Percentiles rank a stretch among this genome's conserved stretches.
phyloP scores from a whole-genome alignment of 2,329 filamentous ascomycete genomes.

The Hypoxylon sp. region DNA sequence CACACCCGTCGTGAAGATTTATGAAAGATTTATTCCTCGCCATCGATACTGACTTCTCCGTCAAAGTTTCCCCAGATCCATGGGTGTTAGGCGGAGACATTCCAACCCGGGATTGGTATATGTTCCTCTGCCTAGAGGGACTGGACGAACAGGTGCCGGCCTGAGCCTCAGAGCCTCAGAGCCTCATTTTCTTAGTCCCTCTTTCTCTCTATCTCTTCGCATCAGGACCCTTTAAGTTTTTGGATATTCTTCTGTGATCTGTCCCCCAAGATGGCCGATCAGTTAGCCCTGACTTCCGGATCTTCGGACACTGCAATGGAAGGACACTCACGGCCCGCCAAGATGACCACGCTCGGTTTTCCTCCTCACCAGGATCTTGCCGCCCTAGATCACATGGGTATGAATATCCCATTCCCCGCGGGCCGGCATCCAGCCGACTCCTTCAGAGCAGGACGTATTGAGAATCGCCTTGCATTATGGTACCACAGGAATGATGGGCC shows the following conservation, averaged over 20 bases:
- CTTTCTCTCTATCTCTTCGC: conserved; percentile 25
- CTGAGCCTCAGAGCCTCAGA: conserved; percentile 15
- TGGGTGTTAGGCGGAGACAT: background rate
- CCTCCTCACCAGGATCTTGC: conserved; percentile 37
- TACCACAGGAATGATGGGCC: conserved; percentile 60
- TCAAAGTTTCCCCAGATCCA: conserved; percentile 7
- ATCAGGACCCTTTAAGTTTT: conserved; percentile 2
- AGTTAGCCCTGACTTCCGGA: conserved; percentile 44
- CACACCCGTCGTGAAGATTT: conserved; percentile 21
- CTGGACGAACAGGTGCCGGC: conserved; percentile 17
- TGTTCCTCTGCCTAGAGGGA: conserved; percentile 7
- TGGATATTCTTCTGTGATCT: conserved; percentile 16
- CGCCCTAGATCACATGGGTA: conserved; percentile 37
- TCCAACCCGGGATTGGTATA: conserved; percentile 12
- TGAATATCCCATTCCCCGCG: conserved; percentile 26
- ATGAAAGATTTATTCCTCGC: conserved; percentile 9
- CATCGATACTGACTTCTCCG: conserved; percentile 22
- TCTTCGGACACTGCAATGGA: conserved; percentile 45
- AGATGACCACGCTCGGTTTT: conserved; percentile 42
- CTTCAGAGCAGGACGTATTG: conserved; percentile 17
- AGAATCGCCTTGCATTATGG: conserved; percentile 55
- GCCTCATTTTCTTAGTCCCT: conserved; percentile 14
- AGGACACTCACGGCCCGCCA: conserved; percentile 41
- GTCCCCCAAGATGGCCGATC: conserved; percentile 34
- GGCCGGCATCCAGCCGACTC: conserved; percentile 22